Evolutionary conservation across 2,329 filamentous ascomycete genomes (phyloP), one percentile per base, ranked within the genome.

Genomic region (Fusarium mundagurra): DNA sequence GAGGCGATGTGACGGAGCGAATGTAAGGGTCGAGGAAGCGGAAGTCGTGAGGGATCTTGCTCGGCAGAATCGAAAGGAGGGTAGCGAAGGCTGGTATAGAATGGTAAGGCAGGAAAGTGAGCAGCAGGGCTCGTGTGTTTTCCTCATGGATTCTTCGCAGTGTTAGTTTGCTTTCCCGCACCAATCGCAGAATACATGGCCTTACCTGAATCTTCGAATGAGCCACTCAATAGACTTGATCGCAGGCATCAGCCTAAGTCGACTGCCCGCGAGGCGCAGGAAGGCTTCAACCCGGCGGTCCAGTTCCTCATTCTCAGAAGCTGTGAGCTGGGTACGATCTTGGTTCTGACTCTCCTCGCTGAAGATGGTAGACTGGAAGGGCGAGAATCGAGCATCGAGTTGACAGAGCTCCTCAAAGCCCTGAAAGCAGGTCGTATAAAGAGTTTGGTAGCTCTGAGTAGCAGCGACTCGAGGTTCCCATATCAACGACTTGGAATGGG

Each of bases 201-300:
- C 88, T 71, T 85, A 97, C 94, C 92, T 91, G 80, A 98, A 99
- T 78, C 96, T 89, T 79, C 96, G 88, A 62, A 99, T 89, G 53
- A 99, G 88, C 96, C 96, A 99, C 85, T 99, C 97, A 43, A 98
- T 88, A 22, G 95, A 92, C 84, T 97, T 97, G 61, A 98, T 90
- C 2, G 94, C 94, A 45, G 96, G 96, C 85, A 92, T 95, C 38
- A 99, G 86, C 72, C 96, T 88, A 74, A 99, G 82, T 45, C 93
- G 90, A 33, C 92, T 91, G 29, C 94, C 93, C 17, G 93, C 91
- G 20, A 98, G 87, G 38, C 92, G 92, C 75, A 99, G 86, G 80
- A 98, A 99, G 20, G 90, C 89, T 77, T 97, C 93, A 64, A 98
- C 84, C 64, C 92, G 92, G 57, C 86, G 87, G 82, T 98, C 91